Conservation (phyloP, 2,329 filamentous ascomycete species). For the Sporothrix mexicana region DNA sequence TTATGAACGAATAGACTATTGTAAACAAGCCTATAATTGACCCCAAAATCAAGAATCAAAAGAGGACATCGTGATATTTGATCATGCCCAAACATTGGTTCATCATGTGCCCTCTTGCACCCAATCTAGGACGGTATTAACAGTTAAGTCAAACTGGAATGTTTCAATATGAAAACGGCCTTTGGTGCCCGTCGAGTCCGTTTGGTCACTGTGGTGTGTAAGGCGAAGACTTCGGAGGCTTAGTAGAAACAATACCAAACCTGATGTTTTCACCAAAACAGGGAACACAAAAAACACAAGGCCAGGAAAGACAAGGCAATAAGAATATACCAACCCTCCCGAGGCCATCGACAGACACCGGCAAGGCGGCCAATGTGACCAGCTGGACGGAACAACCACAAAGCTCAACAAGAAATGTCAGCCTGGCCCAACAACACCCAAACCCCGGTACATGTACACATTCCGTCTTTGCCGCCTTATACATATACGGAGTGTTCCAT, state of each 20-base stretch:
- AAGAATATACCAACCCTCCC: background rate
- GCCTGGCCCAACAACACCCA: background rate
- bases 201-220: background rate
- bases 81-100: no score
- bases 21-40: background rate
- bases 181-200: background rate
- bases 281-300: no score
- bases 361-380: background rate
- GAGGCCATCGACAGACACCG: background rate
- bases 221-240: background rate
- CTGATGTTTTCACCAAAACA: background rate
- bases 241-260: background rate
- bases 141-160: no score
- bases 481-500: slow-evolving; percentile 5
- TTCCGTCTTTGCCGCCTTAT: background rate
- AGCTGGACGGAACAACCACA: background rate
- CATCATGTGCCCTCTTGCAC: background rate
- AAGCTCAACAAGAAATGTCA: background rate
- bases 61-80: no score
- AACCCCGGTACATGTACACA: background rate
- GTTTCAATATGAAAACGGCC: background rate
- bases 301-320: background rate
- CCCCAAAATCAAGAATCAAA: background rate
- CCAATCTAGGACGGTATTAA: background rate
- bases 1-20: background rate